Evolutionary conservation across 768 basidiomycete genomes (phyloP).

Genomic region (Dentipellis sp.): DNA sequence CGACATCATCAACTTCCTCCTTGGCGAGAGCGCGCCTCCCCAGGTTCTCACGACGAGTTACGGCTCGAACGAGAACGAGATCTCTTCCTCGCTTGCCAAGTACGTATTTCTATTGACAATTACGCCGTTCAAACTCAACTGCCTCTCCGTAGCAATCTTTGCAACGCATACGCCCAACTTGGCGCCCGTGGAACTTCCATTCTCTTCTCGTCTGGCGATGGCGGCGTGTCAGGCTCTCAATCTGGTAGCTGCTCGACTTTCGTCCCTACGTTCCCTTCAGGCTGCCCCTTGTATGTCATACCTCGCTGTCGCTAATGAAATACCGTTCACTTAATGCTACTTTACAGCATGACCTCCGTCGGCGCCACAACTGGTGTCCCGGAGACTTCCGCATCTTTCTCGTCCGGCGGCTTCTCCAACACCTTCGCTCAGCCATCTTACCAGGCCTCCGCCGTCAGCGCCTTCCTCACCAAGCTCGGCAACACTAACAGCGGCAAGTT

Average conservation of each 20-base stretch:
- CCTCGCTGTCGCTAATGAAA: background rate
- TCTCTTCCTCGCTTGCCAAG: slow-evolving; percentile 4
- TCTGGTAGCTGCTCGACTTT: slow-evolving; percentile 10
- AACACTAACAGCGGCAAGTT: slow-evolving; percentile 22
- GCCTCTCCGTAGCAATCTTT: slow-evolving; percentile 6
- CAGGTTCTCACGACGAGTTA: slow-evolving; percentile 11
- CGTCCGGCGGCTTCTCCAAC: slow-evolving; percentile 17
- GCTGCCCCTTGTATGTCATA: slow-evolving; percentile 12
- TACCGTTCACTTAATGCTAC: background rate
- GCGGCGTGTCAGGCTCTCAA: slow-evolving; percentile 15
- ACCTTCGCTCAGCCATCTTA: slow-evolving; percentile 16
- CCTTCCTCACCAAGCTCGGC: slow-evolving; percentile 26
- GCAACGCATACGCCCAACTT: slow-evolving; percentile 12
- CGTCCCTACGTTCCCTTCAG: slow-evolving; percentile 15
- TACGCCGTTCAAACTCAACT: background rate
- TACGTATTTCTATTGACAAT: background rate
- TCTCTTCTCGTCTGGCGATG: slow-evolving; percentile 16
- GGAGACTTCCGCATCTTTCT: slow-evolving; percentile 19
- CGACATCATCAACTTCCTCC: slow-evolving; percentile 10
- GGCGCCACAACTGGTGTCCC: slow-evolving; percentile 24
- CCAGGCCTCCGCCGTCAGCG: slow-evolving; percentile 28
- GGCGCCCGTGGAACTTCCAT: slow-evolving; percentile 10
- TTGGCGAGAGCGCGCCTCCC: slow-evolving; percentile 7
- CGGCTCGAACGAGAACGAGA: slow-evolving; percentile 5
- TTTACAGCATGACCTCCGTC: slow-evolving; percentile 13